Base-by-base conservation (phyloP, 208 protist genomes). In the Trypanosoma brucei region DNA sequence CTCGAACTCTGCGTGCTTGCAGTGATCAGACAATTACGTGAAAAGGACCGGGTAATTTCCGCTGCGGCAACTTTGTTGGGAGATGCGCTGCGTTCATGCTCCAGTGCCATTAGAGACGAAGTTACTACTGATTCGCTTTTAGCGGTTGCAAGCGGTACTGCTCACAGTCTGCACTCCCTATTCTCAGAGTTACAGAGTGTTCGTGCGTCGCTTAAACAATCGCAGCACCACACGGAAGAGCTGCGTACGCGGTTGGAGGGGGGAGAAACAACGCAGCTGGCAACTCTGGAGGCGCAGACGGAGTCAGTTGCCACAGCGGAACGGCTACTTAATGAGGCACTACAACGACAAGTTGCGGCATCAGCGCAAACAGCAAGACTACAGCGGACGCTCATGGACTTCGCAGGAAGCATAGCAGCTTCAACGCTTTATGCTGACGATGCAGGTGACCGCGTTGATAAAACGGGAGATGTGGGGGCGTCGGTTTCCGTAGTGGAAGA, bases 391-490 rank as follows among this genome's bases (percentile, higher is more conserved):
- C n/a, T 71, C 14, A 39, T 58, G 9, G 65, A 71, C 2, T 71
- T 71, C 54, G 33, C 58, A 14, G 59, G 58, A 33, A 71, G 59
- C 55, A 45, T 71, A 33, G 65, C 65, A 3, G 65, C 65, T 2
- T 39, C 59, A 34, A 65, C 52, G 4, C 51, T 60, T 14, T 63
- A 57, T 54, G n/a, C 14, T 22, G 30, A 39, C 14, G 40, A 35
- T 22, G 44, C 3, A 37, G 33, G 8, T 38, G 37, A 46, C 2
- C 37, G 3, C 1, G 52, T 52, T 39, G 9, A 30, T 6, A 38
- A 31, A 2, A 44, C 42, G 39, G 40, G 30, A 13, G 14, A 30
- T 5, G 34, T 37, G 30, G 62, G 22, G 36, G 36, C 2, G 49
- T 14, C 6, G 35, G 38, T 30, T 31, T 35, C n/a, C 0, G 34